Evolutionary conservation across 345 rosid species (phyloP), one percentile per base, ranked within the genome.

Genomic region (Eucalyptus leucophloia): DNA sequence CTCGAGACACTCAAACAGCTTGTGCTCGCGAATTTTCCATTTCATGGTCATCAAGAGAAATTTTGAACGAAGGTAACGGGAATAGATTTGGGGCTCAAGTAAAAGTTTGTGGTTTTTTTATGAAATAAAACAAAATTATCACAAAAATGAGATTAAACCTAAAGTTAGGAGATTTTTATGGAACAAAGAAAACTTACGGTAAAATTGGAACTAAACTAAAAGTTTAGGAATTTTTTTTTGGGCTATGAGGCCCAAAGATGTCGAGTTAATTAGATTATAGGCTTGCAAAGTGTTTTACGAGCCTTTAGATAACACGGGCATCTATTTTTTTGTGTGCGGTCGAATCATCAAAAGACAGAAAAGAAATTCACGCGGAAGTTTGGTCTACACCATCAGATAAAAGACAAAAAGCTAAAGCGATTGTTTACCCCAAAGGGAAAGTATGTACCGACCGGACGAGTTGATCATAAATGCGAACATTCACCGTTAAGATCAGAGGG

Each of bases 61-160:
- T 56, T 56, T 56, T 56, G 14, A 11, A 56, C 13, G 5, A 23
- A 24, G 3, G 5, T 56, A 56, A 56, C 0, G 0, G 1, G 30
- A 17, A 3, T 0, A 56, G 0, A 24, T 24, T 56, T 56, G 0
- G 0, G 62, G 13, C 7, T 24, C 28, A 56, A 56, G 30, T 56
- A 10, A 56, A 56, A 56, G 7, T 56, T 56, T 9, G 1, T 56
- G 30, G 0, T 53, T 19, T 56, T 56, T 23, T 56, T 56, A 23
- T 56, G 6, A 56, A 11, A 56, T 24, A 23, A 56, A 56, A 56
- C 23, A 23, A 4, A 10, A 23, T 54, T 10, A 56, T 9, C 12
- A 10, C 1, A 56, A 0, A 56, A 56, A 9, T 24, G 62, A 56
- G 30, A 56, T 2, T 10, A 56, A 24, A 24, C 14, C 13, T 56